phyloP scores from a whole-genome alignment of 257 asterid species.

The Solanum lignicaule region DNA sequence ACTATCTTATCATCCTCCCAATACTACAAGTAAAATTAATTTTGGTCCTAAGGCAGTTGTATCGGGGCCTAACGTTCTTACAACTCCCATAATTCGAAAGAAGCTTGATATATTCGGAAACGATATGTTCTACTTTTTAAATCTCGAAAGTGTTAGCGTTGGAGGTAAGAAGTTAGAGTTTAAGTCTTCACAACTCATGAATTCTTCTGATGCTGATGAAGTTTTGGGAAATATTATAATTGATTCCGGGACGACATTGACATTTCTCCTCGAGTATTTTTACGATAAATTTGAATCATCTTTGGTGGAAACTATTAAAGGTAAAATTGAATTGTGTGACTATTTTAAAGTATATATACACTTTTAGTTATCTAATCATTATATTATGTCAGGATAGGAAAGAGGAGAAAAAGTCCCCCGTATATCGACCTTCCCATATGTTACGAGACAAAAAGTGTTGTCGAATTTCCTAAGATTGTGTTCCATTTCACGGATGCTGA shows the following conservation, averaged over 20 bases:
- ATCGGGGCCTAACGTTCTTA: conserved; percentile 9
- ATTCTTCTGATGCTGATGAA: no score
- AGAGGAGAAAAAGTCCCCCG: not conserved
- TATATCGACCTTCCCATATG: not conserved
- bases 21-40: conserved; percentile 29
- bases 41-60: conserved; percentile 31
- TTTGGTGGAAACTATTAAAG: conserved; percentile 1
- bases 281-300: conserved; percentile 15
- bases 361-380: not conserved
- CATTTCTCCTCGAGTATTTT: conserved; percentile 15
- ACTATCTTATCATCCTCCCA: not conserved
- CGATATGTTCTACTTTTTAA: conserved; percentile 18
- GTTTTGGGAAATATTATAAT: conserved; percentile 37
- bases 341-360: not conserved
- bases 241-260: conserved; percentile 58
- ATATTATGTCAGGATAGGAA: not conserved
- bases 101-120: conserved; percentile 2
- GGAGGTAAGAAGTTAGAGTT: not conserved
- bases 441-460: not conserved
- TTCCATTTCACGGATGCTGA: conserved; percentile 42
- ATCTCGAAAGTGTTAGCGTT: conserved; percentile 32
- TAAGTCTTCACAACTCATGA: not conserved
- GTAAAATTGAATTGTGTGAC: not conserved
- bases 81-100: conserved; percentile 33
- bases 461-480: conserved; percentile 7